A percentile compares a stretch with the other conserved stretches of the same genome.
Conservation (phyloP, 2,329 filamentous ascomycete species). For the Fusarium tupiense region DNA sequence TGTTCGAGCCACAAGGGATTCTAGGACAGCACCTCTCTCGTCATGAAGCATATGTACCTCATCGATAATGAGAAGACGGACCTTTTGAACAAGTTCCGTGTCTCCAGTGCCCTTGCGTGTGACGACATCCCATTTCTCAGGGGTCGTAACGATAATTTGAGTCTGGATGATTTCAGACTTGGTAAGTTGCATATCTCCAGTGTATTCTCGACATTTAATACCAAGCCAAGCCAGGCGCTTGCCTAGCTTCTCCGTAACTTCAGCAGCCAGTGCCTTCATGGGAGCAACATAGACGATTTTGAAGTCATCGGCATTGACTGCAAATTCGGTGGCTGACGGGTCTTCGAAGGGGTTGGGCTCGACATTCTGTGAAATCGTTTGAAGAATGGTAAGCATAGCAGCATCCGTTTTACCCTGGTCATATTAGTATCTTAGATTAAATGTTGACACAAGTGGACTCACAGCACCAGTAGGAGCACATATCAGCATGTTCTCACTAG, state of each 20-base stretch:
- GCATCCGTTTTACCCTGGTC: slow-evolving; percentile 91
- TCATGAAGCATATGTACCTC: slow-evolving; percentile 99
- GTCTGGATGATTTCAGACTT: slow-evolving; percentile 96
- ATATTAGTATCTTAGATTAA: slow-evolving; percentile 19
- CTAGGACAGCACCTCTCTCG: slow-evolving; percentile 93
- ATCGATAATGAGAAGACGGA: slow-evolving; percentile 94
- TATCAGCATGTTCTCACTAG: slow-evolving; percentile 98
- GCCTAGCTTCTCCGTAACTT: slow-evolving; percentile 93
- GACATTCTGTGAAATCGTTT: slow-evolving; percentile 87
- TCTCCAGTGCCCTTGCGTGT: slow-evolving; percentile 97
- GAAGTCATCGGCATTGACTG: slow-evolving; percentile 86
- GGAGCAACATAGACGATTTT: slow-evolving; percentile 99
- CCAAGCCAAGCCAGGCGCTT: slow-evolving; percentile 94
- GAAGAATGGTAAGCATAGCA: slow-evolving; percentile 94
- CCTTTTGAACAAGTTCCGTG: slow-evolving; percentile 97
- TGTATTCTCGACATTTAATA: slow-evolving; percentile 90
- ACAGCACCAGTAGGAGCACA: slow-evolving; percentile 94
- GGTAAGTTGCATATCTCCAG: slow-evolving; percentile 98
- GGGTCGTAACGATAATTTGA: slow-evolving; percentile 97
- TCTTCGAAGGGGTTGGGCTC: slow-evolving; percentile 82
- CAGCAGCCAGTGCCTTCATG: slow-evolving; percentile 97
- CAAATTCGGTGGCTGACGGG: slow-evolving; percentile 78
- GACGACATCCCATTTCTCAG: slow-evolving; percentile 99
- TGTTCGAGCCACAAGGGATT: slow-evolving; percentile 94
- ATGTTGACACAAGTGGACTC: slow-evolving; percentile 49